phyloP scores from a whole-genome alignment of 306 rosid genomes.

The Luffa acutangula region DNA sequence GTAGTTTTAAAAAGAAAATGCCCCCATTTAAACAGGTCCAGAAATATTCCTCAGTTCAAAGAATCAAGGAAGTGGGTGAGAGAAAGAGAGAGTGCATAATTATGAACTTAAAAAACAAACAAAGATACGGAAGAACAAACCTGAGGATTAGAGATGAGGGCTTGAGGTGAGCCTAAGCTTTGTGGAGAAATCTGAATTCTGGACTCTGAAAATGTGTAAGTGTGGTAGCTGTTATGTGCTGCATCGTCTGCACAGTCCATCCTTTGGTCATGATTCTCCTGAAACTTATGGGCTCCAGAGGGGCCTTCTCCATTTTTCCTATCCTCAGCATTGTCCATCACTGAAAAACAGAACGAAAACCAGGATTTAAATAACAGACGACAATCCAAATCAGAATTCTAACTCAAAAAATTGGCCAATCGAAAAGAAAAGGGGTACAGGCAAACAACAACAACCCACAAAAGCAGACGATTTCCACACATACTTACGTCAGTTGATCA shows the following conservation, averaged over 20 bases:
- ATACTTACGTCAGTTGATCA: neutral
- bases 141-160: slow-evolving; percentile 25
- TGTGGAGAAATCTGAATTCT: slow-evolving; percentile 18
- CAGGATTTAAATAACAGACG: slow-evolving; percentile 8
- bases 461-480: neutral
- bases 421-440: neutral
- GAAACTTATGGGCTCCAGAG: slow-evolving; percentile 31
- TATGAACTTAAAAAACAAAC: neutral
- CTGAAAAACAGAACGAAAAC: slow-evolving; percentile 10
- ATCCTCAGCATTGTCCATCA: slow-evolving; percentile 38
- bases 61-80: neutral
- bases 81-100: neutral
- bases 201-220: slow-evolving; percentile 10
- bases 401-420: neutral
- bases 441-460: neutral
- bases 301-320: slow-evolving; percentile 30
- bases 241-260: slow-evolving; percentile 17
- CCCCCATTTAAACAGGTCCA: slow-evolving; percentile 4
- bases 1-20: neutral
- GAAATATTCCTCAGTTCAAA: neutral
- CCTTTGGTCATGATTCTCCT: slow-evolving; percentile 21
- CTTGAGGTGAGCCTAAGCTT: slow-evolving; percentile 4
- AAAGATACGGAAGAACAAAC: slow-evolving; percentile 22
- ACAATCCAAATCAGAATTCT: neutral
- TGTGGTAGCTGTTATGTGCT: neutral